A percentile compares a stretch with the other conserved stretches of the same genome.
These are phyloP conservation scores for Russula dissimulans DNA, from an alignment of 768 basidiomycete species.

Conservation along the genomic window DNA sequence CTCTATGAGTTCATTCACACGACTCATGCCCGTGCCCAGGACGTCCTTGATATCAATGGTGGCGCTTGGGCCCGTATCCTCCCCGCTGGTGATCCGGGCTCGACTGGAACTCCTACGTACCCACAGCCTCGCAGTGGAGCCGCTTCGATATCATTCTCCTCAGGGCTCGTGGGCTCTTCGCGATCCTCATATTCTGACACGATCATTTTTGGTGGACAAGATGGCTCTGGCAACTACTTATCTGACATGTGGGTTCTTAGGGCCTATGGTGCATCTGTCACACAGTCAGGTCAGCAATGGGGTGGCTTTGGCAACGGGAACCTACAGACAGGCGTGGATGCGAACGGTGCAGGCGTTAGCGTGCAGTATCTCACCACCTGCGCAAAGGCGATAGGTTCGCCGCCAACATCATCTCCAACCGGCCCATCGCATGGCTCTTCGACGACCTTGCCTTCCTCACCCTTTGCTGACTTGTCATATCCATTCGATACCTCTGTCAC, in stretches of 20 bases:
- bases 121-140: conserved; percentile 69
- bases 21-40: conserved; percentile 29
- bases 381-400: conserved; percentile 32
- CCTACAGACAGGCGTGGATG: conserved; percentile 53
- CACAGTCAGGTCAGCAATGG: conserved; percentile 49
- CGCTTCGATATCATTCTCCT: conserved; percentile 44
- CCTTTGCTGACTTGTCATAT: background rate
- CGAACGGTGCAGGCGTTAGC: conserved; percentile 59
- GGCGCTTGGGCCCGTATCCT: conserved; percentile 65
- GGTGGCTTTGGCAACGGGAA: conserved; percentile 54
- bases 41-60: conserved; percentile 49
- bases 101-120: conserved; percentile 37
- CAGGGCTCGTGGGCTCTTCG: conserved; percentile 47
- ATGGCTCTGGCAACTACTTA: conserved; percentile 54
- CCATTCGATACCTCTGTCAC: conserved; percentile 34
- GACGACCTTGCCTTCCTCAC: conserved; percentile 14
- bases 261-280: conserved; percentile 55
- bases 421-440: conserved; percentile 20
- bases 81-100: conserved; percentile 66
- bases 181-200: conserved; percentile 50
- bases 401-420: background rate
- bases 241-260: conserved; percentile 74
- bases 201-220: conserved; percentile 71
- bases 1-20: background rate
- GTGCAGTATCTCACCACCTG: conserved; percentile 53